Base-by-base conservation (phyloP, 2,329 filamentous ascomycete species). In the Exophiala xenobiotica region DNA sequence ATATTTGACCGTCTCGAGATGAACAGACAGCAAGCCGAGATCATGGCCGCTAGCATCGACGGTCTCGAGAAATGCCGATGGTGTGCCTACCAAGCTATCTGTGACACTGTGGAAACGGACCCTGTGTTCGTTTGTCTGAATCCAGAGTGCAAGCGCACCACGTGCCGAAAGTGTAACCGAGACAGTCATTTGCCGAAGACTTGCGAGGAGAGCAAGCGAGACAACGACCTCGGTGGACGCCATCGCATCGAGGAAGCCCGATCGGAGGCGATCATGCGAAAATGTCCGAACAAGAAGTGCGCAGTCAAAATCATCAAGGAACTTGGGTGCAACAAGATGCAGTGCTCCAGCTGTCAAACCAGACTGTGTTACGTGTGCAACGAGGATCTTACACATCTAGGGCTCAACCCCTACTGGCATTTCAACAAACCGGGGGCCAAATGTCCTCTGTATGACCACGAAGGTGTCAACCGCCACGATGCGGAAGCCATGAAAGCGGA, bases 241-340 rank as follows among this genome's bases (percentile, higher is more conserved):
- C 86, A 86, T 57, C 68, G 75, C 3, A 81, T 95, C 23, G 90
- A 95, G 67, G 89, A 95, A 66, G 89, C 88, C 16, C 92, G 91
- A 86, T 89, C 87, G 2, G 78, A 79, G 12, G 90, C 90, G 1
- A 63, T 95, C 59, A 86, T 95, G 47, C 80, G 90, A 16, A 82
- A 75, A 22, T 95, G 90, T 46, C 66, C 74, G 51, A 35, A 35
- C 31, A 35, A 35, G 11, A 75, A 74, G 56, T 85, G 87, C 69
- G 73, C 77, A n/a, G 80, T 82, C n/a, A 82, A 84, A 0, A 93
- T 92, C 61, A 79, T 95, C 66, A 95, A 95, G 65, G 79, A 85
- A 27, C 67, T 73, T 24, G 90, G 90, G 2, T 95, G 90, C 72
- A 95, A 95, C 71, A 91, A 91, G 69, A 88, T 95, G 80, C 77